Evolutionary conservation across 2,329 filamentous ascomycete genomes (phyloP).

Genomic region (Aureobasidium uvarum): DNA sequence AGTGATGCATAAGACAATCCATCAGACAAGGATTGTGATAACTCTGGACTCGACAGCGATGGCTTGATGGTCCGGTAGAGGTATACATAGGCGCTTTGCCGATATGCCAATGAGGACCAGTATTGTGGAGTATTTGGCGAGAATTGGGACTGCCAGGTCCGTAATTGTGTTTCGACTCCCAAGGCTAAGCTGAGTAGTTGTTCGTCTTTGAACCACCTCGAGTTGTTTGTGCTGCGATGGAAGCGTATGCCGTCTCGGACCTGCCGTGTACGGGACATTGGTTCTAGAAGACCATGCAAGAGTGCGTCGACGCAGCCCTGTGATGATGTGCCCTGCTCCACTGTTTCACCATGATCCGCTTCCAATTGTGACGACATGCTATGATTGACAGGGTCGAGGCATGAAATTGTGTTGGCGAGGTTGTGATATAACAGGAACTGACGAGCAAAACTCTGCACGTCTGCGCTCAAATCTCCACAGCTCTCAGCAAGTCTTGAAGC

Average conservation of each 20-base stretch:
- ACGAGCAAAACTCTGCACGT: constrained; percentile 68
- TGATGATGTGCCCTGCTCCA: constrained; percentile 35
- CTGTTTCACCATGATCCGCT: constrained; percentile 42
- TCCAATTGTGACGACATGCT: constrained; percentile 25
- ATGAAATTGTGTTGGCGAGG: constrained; percentile 58
- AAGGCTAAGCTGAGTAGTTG: constrained; percentile 68
- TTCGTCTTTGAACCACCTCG: constrained; percentile 68
- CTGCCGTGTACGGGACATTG: constrained; percentile 74
- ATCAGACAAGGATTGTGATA: constrained; percentile 58
- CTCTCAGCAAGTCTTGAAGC: constrained; percentile 69
- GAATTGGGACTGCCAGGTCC: constrained; percentile 67
- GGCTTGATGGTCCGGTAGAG: constrained; percentile 59
- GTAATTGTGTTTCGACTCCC: constrained; percentile 71
- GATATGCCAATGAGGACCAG: constrained; percentile 58
- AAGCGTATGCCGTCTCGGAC: constrained; percentile 71
- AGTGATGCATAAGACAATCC: constrained; percentile 53
- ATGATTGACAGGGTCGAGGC: constrained; percentile 43
- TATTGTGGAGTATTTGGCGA: constrained; percentile 53
- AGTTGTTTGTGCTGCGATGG: constrained; percentile 60
- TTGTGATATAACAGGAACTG: constrained; percentile 85
- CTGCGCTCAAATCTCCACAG: constrained; percentile 54
- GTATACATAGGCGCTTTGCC: constrained; percentile 63
- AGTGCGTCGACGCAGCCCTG: background rate
- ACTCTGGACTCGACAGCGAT: constrained; percentile 55
- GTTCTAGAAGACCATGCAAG: constrained; percentile 59